A percentile compares a stretch with the other conserved stretches of the same genome.
phyloP scores from a whole-genome alignment of 1,284 basidiomycete species.

The Marasmius oreades region DNA sequence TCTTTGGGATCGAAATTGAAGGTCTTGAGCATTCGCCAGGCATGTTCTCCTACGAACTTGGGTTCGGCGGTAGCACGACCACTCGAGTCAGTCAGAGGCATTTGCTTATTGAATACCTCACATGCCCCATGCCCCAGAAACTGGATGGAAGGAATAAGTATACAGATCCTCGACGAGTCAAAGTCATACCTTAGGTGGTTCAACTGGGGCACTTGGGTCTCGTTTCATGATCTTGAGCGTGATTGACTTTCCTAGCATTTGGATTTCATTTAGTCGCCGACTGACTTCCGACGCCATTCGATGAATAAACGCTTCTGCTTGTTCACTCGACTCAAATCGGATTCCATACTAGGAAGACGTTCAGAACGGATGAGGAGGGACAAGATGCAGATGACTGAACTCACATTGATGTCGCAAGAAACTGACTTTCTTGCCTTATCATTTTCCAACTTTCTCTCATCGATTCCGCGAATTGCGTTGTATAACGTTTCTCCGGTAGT shows the following conservation, averaged over 20 bases:
- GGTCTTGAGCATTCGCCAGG: conserved; percentile 71
- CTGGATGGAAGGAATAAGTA: conserved; percentile 32
- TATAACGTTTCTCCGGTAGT: conserved; percentile 82
- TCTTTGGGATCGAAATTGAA: conserved; percentile 83
- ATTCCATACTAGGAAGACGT: conserved; percentile 79
- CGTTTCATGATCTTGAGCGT: conserved; percentile 90
- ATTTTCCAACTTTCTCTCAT: conserved; percentile 75
- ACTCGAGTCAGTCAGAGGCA: conserved; percentile 50
- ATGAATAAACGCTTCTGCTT: conserved; percentile 76
- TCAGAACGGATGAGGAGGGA: background rate
- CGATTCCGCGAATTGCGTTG: conserved; percentile 81
- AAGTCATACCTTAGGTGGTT: conserved; percentile 79
- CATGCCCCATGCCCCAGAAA: conserved; percentile 93
- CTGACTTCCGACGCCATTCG: conserved; percentile 79
- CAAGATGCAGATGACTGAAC: conserved; percentile 27
- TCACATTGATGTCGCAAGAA: conserved; percentile 87
- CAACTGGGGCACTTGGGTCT: conserved; percentile 81
- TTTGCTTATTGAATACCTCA: conserved; percentile 78
- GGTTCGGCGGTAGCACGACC: conserved; percentile 75
- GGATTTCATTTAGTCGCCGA: conserved; percentile 62
- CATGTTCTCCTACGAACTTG: conserved; percentile 70
- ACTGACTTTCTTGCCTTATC: conserved; percentile 86
- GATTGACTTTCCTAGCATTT: conserved; percentile 68
- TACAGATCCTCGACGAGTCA: background rate
- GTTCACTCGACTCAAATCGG: conserved; percentile 79